These are phyloP conservation scores for Cryptosporidium sp. DNA, from an alignment of 169 alveolate species.

Conservation along the genomic window DNA sequence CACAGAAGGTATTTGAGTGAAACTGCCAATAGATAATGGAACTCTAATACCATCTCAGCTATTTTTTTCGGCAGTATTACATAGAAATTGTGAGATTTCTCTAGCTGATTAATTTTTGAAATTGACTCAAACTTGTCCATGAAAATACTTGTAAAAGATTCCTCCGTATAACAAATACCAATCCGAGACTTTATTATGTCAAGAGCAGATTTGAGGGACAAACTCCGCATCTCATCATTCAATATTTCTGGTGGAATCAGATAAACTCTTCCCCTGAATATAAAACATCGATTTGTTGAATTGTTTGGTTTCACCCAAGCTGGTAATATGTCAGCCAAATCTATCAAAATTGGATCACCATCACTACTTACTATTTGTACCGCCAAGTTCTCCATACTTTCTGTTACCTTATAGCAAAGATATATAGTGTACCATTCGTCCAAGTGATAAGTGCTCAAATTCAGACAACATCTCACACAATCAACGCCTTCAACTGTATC, in stretches of 20 bases:
- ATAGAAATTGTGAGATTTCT: slow-evolving; percentile 40
- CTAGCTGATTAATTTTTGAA: slow-evolving; percentile 17
- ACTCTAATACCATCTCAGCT: slow-evolving; percentile 23
- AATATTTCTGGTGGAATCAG: slow-evolving; percentile 17
- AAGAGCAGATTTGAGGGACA: neutral
- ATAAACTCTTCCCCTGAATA: slow-evolving; percentile 16
- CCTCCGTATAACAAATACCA: neutral
- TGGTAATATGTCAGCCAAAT: slow-evolving; percentile 43
- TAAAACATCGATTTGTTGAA: slow-evolving; percentile 58
- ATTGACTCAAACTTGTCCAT: slow-evolving; percentile 51
- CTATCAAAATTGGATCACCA: slow-evolving; percentile 51
- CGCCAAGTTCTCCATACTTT: neutral
- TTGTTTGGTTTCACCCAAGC: slow-evolving; percentile 41
- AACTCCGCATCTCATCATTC: neutral
- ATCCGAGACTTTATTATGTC: neutral
- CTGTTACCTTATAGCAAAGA: slow-evolving; percentile 24
- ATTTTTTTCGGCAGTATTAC: slow-evolving; percentile 33
- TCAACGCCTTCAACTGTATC: slow-evolving; percentile 13
- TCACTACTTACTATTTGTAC: neutral
- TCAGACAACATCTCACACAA: slow-evolving; percentile 8
- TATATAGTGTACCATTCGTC: slow-evolving; percentile 62
- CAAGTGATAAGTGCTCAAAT: slow-evolving; percentile 18
- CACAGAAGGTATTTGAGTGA: slow-evolving; percentile 16
- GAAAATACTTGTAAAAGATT: slow-evolving; percentile 8
- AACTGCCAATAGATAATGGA: slow-evolving; percentile 20